Percentiles rank a stretch among this genome's conserved stretches.
Conservation (phyloP, 208 protist species). For the Zelonia costaricensis region DNA sequence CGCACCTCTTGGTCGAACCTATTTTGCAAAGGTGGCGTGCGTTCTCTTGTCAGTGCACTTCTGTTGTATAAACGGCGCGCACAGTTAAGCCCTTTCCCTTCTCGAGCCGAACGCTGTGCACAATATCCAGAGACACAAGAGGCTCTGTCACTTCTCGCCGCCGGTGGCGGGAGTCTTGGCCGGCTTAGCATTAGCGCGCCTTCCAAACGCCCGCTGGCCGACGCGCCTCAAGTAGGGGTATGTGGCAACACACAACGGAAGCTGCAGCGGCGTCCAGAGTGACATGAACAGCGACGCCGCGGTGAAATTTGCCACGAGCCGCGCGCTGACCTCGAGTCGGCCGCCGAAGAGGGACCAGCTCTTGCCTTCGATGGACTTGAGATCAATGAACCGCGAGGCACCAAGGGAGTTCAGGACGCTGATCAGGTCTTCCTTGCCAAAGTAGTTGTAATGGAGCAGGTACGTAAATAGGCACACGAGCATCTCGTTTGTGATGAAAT, state of each 20-base stretch:
- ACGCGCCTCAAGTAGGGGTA: conserved; percentile 33
- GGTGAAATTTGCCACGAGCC: conserved; percentile 55
- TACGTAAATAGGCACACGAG: conserved; percentile 53
- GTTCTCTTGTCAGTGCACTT: no score
- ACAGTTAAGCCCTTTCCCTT: no score
- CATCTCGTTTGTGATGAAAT: conserved; percentile 57
- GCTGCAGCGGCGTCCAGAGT: conserved; percentile 45
- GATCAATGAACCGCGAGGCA: conserved; percentile 37
- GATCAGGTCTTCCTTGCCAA: conserved; percentile 53
- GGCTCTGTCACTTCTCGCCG: background rate
- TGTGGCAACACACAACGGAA: conserved; percentile 46
- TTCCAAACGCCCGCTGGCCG: background rate
- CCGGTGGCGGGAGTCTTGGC: background rate
- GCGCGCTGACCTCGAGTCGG: conserved; percentile 37
- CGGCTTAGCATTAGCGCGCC: background rate
- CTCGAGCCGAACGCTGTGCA: no score
- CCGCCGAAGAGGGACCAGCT: conserved; percentile 49
- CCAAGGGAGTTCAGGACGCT: conserved; percentile 42
- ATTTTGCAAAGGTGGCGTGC: no score
- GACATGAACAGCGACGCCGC: conserved; percentile 60
- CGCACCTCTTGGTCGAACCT: no score
- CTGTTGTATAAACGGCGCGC: no score
- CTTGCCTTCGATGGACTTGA: conserved; percentile 37
- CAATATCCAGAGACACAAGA: no score
- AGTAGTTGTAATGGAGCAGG: conserved; percentile 51